Base-by-base conservation (phyloP, 2,329 filamentous ascomycete species). In the Fusarium nodosum region DNA sequence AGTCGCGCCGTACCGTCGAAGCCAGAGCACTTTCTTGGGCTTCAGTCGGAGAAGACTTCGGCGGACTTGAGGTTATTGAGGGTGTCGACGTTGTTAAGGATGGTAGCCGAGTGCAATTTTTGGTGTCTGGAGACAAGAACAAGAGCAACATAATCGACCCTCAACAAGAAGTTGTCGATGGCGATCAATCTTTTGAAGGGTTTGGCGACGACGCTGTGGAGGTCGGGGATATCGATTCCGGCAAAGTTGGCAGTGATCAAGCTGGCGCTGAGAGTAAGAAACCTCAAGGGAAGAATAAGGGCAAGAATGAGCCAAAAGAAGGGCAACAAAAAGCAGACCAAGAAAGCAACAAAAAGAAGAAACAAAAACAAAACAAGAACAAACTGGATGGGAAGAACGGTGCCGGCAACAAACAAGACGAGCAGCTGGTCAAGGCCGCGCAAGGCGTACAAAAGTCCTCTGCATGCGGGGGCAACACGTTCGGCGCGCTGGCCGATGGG, bases 11-110 rank as follows among this genome's bases (percentile, higher is more conserved):
- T 39, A 75, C 81, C 3, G 80, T 87, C 24, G 80, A 82, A 44
- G 79, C 83, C 31, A 79, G 84, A 66, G 79, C 84, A 2, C 79
- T 91, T 44, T 78, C 81, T 77, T 91, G 88, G 88, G 83, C 86
- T 72, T 90, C 95, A 46, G 93, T 97, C 80, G 93, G 93, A n/a
- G 94, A 97, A 69, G 96, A 96, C 0, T 97, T 99, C 78, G 97
- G 91, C 74, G 94, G 93, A 0, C 82, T 99, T 3, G 94, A 99
- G 75, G 94, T 98, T 75, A 91, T 98, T 47, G 93, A 97, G 18
- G 93, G 93, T 53, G 93, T 99, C 2, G 92, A 97, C 31, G 85
- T 99, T n/a, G 83, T 97, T 42, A 88, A 86, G 66, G 85, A 90
- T 31, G 89, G 88, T 10, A 81, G 84, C 54, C 84, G 82, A 8